These are phyloP conservation scores for Dactylorhiza incarnata DNA, from an alignment of 106 monocot genomes.

Conservation along the genomic window DNA sequence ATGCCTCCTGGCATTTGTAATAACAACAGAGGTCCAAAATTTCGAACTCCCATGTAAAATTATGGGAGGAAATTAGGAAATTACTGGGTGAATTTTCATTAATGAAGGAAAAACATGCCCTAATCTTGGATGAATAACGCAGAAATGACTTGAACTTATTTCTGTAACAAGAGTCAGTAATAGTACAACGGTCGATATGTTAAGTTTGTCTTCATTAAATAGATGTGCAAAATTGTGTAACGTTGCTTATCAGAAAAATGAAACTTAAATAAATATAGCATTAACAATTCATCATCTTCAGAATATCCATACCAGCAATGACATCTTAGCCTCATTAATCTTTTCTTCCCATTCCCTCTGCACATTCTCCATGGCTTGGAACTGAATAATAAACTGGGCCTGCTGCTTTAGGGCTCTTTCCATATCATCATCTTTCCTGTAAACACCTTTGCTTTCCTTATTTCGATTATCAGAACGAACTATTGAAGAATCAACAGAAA, in stretches of 20 bases:
- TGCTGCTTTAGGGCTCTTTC: slow-evolving; percentile 70
- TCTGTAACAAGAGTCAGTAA: background rate
- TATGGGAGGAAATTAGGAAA: background rate
- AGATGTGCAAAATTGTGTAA: background rate
- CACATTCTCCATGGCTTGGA: slow-evolving; percentile 75
- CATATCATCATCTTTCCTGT: slow-evolving; percentile 48
- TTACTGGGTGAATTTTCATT: background rate
- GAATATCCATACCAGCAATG: slow-evolving; percentile 33
- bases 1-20: background rate
- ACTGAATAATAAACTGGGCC: slow-evolving; percentile 65
- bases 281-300: background rate
- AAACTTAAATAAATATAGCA: background rate
- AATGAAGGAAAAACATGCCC: background rate
- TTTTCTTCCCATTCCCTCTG: slow-evolving; percentile 93
- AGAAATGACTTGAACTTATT: background rate
- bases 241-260: background rate
- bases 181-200: background rate
- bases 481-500: background rate
- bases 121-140: background rate
- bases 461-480: slow-evolving; percentile 18
- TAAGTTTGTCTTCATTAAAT: background rate
- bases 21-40: background rate
- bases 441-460: slow-evolving; percentile 11
- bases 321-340: slow-evolving; percentile 33
- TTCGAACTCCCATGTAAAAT: background rate